These are phyloP conservation scores for Tricharina praecox DNA, from an alignment of 495 filamentous ascomycete species.

Conservation along the genomic window DNA sequence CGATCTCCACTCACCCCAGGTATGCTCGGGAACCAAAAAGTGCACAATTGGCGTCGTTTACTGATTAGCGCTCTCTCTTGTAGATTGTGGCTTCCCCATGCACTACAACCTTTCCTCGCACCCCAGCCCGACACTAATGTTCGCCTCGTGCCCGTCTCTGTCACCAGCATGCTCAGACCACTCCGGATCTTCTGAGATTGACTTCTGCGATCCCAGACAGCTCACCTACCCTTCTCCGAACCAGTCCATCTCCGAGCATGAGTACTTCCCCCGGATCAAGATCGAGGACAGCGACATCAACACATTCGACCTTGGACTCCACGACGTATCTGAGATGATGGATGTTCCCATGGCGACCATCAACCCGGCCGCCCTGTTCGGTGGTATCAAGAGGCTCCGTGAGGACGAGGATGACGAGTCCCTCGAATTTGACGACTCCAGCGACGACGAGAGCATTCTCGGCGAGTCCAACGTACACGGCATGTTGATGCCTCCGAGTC, in stretches of 20 bases:
- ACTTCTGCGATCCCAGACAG: conserved; percentile 89
- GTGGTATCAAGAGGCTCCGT: conserved; percentile 57
- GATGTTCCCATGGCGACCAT: conserved; percentile 41
- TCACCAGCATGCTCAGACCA: conserved; percentile 60
- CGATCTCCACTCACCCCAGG: conserved; percentile 79
- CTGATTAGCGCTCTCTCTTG: conserved; percentile 8
- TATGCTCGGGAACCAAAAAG: conserved; percentile 29
- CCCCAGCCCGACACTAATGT: conserved; percentile 19
- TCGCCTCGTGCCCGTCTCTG: conserved; percentile 59
- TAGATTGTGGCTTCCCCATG: conserved; percentile 6
- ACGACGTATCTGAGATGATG: conserved; percentile 56
- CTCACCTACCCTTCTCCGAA: conserved; percentile 57
- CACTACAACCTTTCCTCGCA: conserved; percentile 22
- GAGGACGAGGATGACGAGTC: conserved; percentile 30
- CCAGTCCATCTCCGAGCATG: conserved; percentile 33
- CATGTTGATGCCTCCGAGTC: conserved; percentile 30
- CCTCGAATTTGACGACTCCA: conserved; percentile 48
- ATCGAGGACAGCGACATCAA: conserved; percentile 38
- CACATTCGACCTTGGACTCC: conserved; percentile 63
- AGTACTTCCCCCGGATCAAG: conserved; percentile 36
- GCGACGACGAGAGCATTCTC: conserved; percentile 38
- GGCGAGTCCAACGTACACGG: conserved; percentile 11
- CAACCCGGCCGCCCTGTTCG: conserved; percentile 44
- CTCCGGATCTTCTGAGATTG: conserved; percentile 56
- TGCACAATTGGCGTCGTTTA: background rate